Percentiles rank a stretch among this genome's conserved stretches.
Evolutionary conservation across 2,329 filamentous ascomycete genomes (phyloP).

Genomic region (Clarireedia hainanense): DNA sequence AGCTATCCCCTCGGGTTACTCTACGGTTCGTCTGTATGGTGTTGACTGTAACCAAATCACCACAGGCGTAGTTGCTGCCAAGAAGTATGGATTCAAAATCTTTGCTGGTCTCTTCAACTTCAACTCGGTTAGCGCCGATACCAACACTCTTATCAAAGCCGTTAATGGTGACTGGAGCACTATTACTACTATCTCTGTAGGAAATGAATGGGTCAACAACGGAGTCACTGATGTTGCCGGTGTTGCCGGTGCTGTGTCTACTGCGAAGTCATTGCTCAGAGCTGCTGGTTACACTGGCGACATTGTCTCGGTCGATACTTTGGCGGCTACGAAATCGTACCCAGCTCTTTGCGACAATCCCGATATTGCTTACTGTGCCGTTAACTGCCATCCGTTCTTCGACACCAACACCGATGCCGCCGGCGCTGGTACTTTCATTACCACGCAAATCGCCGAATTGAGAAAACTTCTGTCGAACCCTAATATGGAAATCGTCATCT

Average conservation of each 20-base stretch:
- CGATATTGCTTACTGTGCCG: conserved; percentile 60
- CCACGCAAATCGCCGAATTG: conserved; percentile 42
- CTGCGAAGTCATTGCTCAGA: conserved; percentile 50
- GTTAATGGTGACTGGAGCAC: conserved; percentile 56
- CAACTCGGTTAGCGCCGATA: conserved; percentile 31
- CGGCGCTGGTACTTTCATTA: conserved; percentile 60
- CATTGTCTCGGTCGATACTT: conserved; percentile 76
- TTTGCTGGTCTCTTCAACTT: conserved; percentile 70
- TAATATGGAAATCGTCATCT: conserved; percentile 60
- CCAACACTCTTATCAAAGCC: conserved; percentile 53
- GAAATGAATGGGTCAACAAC: conserved; percentile 73
- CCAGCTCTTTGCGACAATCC: conserved; percentile 63
- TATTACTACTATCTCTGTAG: conserved; percentile 66
- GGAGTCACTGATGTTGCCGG: conserved; percentile 43
- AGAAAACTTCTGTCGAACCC: conserved; percentile 34
- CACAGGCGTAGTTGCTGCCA: conserved; percentile 57
- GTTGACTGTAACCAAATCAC: conserved; percentile 68
- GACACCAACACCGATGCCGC: conserved; percentile 52
- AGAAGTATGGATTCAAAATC: conserved; percentile 57
- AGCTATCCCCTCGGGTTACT: conserved; percentile 44
- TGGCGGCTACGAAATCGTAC: conserved; percentile 57
- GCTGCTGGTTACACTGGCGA: conserved; percentile 60
- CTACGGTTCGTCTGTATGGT: conserved; percentile 68
- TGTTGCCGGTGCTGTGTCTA: conserved; percentile 50
- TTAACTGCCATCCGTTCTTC: conserved; percentile 82